Base-by-base conservation (phyloP, 1,284 basidiomycete species). In the Tilletia caries region DNA sequence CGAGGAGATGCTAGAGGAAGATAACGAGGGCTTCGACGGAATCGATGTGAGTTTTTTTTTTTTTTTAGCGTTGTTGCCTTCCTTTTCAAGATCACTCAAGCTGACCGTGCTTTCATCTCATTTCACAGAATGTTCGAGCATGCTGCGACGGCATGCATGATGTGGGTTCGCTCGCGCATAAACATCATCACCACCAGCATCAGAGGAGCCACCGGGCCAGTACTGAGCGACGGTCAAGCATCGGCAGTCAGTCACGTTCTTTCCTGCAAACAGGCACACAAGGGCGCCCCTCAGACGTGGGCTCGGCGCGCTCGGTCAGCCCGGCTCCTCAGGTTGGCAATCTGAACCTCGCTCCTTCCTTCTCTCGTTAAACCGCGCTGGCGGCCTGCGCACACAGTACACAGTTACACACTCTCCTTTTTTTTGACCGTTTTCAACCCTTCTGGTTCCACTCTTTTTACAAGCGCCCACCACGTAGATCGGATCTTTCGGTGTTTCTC, bases 121-220 rank as follows among this genome's bases (percentile, higher is more conserved):
- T 20, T 34, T 44, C 37, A 48, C 2, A 50, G 50, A 80, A 80
- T 43, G 79, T 79, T 0, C 75, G 74, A 64, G 93, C 93, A 1
- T 97, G 94, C 84, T 97, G 94, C 79, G 92, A 95, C 83, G 95
- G 95, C 32, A 77, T 88, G 87, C 95, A 98, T 84, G 86, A 87
- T 66, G 85, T 88, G 32, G 85, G 86, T 8, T 71, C 71, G 32
- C 73, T 79, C 20, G 78, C 78, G 13, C 74, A 77, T 52, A 64
- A 70, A 15, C 71, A 75, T n/a, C 69, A 70, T 46, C 62, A 68
- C 25, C 69, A 75, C 41, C 66, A 69, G 4, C 65, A 41, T 23
- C 58, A 33, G 15, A 33, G 32, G 32, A 1, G 20, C 20, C 20
- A 25, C 27, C 27, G 32, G 33, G 18, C 10, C 13, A 62, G 18